These are phyloP conservation scores for Lophium mytilinum DNA, from an alignment of 495 filamentous ascomycete genomes.

Conservation along the genomic window DNA sequence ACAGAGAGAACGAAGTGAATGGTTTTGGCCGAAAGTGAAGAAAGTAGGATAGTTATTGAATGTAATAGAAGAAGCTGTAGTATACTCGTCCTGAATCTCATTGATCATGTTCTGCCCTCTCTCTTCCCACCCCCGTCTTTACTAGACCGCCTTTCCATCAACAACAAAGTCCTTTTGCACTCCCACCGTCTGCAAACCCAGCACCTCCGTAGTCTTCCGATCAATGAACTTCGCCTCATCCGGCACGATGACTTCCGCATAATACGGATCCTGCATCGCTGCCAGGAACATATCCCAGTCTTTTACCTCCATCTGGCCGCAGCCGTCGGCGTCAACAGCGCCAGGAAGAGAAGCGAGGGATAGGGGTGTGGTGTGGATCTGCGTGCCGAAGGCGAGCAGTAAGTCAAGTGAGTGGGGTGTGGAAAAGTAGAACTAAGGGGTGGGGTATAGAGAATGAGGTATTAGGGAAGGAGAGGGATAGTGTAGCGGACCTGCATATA, in stretches of 20 bases:
- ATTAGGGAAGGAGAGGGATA: neutral
- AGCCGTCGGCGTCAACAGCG: constrained; percentile 8
- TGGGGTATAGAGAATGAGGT: too few species aligned
- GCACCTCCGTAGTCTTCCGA: neutral
- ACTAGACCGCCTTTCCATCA: neutral
- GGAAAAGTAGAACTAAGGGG: too few species aligned
- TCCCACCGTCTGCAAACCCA: neutral
- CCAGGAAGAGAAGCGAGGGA: neutral
- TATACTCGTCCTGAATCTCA: too few species aligned
- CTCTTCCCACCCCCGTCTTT: too few species aligned
- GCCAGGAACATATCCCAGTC: neutral
- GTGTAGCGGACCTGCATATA: constrained; percentile 1
- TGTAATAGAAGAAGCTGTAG: too few species aligned
- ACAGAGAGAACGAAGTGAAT: too few species aligned
- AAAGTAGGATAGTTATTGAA: too few species aligned
- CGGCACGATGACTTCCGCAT: neutral
- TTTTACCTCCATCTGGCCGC: neutral
- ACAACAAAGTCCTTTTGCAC: neutral
- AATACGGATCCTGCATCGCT: constrained; percentile 1
- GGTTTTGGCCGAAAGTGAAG: too few species aligned
- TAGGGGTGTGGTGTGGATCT: neutral
- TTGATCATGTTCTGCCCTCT: too few species aligned
- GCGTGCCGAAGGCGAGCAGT: too few species aligned
- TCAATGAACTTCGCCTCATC: constrained; percentile 9
- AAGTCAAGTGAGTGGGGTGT: too few species aligned